Base-by-base conservation (phyloP, 169 alveolate species). In the Theileria annulata region DNA sequence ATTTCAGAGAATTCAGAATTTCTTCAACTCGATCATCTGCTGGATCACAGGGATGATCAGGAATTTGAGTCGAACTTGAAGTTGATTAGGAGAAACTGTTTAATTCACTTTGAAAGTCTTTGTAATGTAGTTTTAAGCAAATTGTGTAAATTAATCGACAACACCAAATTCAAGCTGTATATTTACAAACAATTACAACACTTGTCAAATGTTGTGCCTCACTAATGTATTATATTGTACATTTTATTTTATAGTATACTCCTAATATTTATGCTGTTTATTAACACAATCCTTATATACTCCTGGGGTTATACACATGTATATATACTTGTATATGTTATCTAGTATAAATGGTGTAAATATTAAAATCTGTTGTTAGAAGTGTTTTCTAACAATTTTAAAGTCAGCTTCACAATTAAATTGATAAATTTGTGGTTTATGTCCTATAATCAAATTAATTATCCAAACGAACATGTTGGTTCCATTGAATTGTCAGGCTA, bases 31-130 rank as follows among this genome's bases (percentile, higher is more conserved):
- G 42, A 28, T 25, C 67, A 25, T n/a, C 67, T 10, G 30, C 15
- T 10, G 8, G 15, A 23, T 8, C 35, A 58, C 8, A 25, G 0
- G 3, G 67, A 58, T 28, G 35, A 62, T 5, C 49, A 17, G 6
- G 21, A 17, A 6, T 10, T n/a, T 17, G 25, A 37, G n/a, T 5
- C 31, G 31, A 37, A 62, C 25, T 23, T 37, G 31, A 19, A 17
- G 33, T 62, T 62, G 13, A 62, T 62, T 27, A 62, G 71, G 71
- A 62, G 48, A 30, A 62, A 62, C 25, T 37, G 42, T 15, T 37
- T 62, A 30, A 62, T 62, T 62, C 71, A 62, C 71, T 62, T 6
- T 62, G 71, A 62, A 21, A 62, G 71, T 62, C 48, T 62, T 21
- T 62, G 71, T 6, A 62, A 62, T 62, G 48, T 62, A 62, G 71